Evolutionary conservation across 1,284 basidiomycete species (phyloP).

Genomic region (Paramarasmius palmivorus): DNA sequence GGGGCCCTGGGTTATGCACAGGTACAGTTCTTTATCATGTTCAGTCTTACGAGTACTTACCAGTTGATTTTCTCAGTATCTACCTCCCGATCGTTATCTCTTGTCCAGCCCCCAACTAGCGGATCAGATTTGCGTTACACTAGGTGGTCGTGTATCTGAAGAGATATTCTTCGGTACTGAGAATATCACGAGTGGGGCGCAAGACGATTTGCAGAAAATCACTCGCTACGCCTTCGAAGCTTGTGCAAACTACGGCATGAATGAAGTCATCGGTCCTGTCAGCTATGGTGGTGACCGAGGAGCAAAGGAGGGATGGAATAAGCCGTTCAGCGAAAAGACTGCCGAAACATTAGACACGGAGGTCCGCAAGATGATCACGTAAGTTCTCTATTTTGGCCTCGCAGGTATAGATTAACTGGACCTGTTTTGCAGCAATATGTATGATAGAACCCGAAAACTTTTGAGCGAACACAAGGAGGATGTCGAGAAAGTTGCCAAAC

Average conservation of each 20-base stretch:
- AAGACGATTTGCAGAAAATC: constrained; percentile 97
- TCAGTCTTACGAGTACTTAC: constrained; percentile 10
- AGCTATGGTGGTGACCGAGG: constrained; percentile 89
- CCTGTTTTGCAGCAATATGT: constrained; percentile 58
- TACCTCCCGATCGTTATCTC: constrained; percentile 95
- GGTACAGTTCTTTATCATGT: constrained; percentile 41
- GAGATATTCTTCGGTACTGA: constrained; percentile 96
- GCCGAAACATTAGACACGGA: constrained; percentile 90
- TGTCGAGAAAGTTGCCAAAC: constrained; percentile 92
- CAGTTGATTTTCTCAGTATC: constrained; percentile 57
- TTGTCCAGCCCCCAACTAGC: constrained; percentile 93
- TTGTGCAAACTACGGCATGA: constrained; percentile 96
- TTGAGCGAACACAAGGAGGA: constrained; percentile 83
- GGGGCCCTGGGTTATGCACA: constrained; percentile 97
- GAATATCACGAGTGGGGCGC: constrained; percentile 96
- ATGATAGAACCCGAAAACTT: constrained; percentile 83
- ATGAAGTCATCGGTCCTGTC: constrained; percentile 90
- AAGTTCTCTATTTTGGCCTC: constrained; percentile 25
- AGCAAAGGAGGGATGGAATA: constrained; percentile 88
- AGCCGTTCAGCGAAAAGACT: constrained; percentile 98
- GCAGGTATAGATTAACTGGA: not conserved
- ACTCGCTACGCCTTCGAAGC: constrained; percentile 98
- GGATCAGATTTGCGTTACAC: constrained; percentile 98
- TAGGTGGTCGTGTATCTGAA: constrained; percentile 97
- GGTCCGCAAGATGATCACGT: constrained; percentile 95